Percentiles rank a stretch among this genome's conserved stretches.
Conservation (phyloP, 306 rosid species). For the Gastrolobium villosum region DNA sequence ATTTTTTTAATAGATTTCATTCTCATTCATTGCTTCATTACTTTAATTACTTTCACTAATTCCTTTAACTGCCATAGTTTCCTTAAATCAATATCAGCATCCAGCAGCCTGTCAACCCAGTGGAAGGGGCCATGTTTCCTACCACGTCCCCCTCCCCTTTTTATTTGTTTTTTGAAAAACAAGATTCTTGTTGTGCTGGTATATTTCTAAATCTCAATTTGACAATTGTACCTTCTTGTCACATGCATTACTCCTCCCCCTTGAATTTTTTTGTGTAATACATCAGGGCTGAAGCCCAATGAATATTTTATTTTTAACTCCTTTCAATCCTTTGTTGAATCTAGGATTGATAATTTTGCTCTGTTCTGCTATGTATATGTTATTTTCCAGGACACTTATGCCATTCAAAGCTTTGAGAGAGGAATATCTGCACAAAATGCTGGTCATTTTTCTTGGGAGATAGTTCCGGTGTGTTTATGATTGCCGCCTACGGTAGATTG, state of each 20-base stretch:
- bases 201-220: conserved; percentile 33
- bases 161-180: background rate
- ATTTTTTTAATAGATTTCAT: conserved; percentile 4
- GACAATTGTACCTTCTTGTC: conserved; percentile 19
- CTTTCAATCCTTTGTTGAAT: conserved; percentile 36
- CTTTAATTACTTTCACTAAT: conserved; percentile 12
- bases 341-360: conserved; percentile 25
- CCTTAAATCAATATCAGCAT: conserved; percentile 4
- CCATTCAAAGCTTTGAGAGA: conserved; percentile 83
- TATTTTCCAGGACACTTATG: conserved; percentile 76
- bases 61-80: conserved; percentile 27
- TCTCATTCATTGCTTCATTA: conserved; percentile 9
- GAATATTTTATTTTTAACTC: conserved; percentile 16
- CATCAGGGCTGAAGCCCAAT: background rate
- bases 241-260: conserved; percentile 13
- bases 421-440: conserved; percentile 81
- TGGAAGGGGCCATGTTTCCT: background rate
- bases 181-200: conserved; percentile 15
- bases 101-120: background rate
- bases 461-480: conserved; percentile 72
- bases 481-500: conserved; percentile 32
- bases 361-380: conserved; percentile 22
- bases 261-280: conserved; percentile 20
- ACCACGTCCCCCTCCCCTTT: background rate
- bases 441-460: conserved; percentile 89